phyloP scores from a whole-genome alignment of 176 grass and related monocot genomes.

The Bothriochloa decipiens region DNA sequence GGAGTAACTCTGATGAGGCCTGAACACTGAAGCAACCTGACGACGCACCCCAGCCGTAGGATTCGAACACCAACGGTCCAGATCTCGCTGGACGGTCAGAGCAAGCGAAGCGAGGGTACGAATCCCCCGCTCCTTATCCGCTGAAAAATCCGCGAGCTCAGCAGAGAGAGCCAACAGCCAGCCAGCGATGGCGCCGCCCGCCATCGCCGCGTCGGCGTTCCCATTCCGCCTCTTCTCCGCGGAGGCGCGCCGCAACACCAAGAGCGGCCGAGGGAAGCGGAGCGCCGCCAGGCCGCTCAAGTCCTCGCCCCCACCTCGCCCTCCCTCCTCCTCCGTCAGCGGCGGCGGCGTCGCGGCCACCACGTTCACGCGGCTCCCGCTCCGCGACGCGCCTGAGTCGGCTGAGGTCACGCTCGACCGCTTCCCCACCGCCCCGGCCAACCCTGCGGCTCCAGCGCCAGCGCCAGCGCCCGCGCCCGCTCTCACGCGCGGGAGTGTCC shows the following conservation, averaged over 20 bases:
- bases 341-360: constrained; percentile 56
- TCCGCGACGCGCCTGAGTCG: constrained; percentile 38
- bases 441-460: background rate
- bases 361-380: constrained; percentile 80
- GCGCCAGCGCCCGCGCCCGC: constrained; percentile 10
- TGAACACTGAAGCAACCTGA: background rate
- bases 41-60: background rate
- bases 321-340: background rate
- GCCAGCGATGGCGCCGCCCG: constrained; percentile 44
- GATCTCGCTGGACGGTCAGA: background rate
- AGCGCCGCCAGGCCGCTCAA: constrained; percentile 47
- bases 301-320: constrained; percentile 33
- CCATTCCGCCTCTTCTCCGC: constrained; percentile 63
- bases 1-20: too few species aligned
- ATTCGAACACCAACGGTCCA: background rate
- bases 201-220: constrained; percentile 56
- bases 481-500: constrained; percentile 20
- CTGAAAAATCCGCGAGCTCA: constrained; percentile 5
- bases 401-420: constrained; percentile 65
- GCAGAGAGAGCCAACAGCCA: background rate
- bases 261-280: constrained; percentile 33
- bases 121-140: constrained; percentile 39
- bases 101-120: background rate
- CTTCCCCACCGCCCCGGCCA: constrained; percentile 43
- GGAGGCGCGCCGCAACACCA: constrained; percentile 55